Conservation (phyloP, 1,139 yeast genomes). For the Kurtzmaniella quercitrusa region DNA sequence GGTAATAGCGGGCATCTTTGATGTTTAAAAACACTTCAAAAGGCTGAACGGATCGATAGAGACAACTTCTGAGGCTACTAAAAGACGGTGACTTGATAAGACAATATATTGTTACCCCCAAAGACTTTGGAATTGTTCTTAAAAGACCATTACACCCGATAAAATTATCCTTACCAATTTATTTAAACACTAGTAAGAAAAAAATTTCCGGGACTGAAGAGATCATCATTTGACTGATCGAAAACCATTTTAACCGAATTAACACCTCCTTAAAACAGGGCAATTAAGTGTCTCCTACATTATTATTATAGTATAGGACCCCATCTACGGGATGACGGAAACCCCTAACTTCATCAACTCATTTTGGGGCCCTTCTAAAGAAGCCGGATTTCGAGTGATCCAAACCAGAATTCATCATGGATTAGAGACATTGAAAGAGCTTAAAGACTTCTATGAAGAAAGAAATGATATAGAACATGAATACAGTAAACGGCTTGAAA, state of each 20-base stretch:
- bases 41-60: background rate
- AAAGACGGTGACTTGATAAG: background rate
- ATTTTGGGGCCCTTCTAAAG: slow-evolving; percentile 39
- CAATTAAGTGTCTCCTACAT: too few species aligned
- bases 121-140: background rate
- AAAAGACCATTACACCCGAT: too few species aligned
- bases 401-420: slow-evolving; percentile 32
- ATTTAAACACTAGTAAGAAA: too few species aligned
- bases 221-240: too few species aligned
- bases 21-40: background rate
- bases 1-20: background rate
- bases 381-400: slow-evolving; percentile 29
- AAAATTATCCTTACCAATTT: too few species aligned
- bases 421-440: slow-evolving; percentile 34
- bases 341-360: slow-evolving; percentile 31
- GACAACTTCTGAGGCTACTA: background rate
- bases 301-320: too few species aligned
- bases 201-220: too few species aligned
- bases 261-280: too few species aligned
- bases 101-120: background rate
- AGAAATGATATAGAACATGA: slow-evolving; percentile 68
- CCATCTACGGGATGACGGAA: background rate
- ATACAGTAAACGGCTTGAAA: slow-evolving; percentile 50
- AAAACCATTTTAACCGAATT: too few species aligned
- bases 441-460: slow-evolving; percentile 44